Conservation (phyloP, 139 green algal genomes). For the Tetradesmus obliquus region DNA sequence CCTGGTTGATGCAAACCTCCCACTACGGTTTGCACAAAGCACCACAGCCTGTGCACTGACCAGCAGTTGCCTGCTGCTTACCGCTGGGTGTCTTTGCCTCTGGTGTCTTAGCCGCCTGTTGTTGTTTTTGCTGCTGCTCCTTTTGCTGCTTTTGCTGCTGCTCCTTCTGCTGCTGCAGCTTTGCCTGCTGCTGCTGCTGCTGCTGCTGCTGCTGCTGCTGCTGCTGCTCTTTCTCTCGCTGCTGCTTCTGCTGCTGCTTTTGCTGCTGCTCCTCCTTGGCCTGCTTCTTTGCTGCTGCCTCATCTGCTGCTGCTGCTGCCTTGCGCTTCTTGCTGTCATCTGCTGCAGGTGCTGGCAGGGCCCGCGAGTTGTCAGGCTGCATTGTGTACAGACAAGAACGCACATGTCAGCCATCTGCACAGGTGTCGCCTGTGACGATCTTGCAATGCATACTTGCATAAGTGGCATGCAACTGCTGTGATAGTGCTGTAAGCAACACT, state of each 20-base stretch:
- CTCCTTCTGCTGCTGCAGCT: background rate
- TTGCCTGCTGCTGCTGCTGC: constrained; percentile 4
- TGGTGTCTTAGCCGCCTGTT: background rate
- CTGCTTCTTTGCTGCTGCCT: constrained; percentile 43
- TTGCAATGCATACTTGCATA: no score
- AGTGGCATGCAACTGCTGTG: no score
- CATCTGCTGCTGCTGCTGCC: constrained; percentile 13
- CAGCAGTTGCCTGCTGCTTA: background rate
- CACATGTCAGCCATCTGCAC: no score
- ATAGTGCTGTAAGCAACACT: no score
- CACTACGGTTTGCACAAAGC: no score
- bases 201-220: constrained; percentile 24
- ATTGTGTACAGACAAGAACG: background rate
- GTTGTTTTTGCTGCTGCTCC: constrained; percentile 22
- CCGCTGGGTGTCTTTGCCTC: background rate
- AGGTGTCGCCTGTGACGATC: no score
- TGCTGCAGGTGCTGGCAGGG: constrained; percentile 5
- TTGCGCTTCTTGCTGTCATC: constrained; percentile 35
- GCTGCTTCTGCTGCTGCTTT: constrained; percentile 19
- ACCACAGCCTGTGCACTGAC: no score
- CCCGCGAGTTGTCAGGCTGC: background rate
- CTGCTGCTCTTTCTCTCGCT: background rate
- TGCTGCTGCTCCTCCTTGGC: constrained; percentile 7
- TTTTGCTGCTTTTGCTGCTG: constrained; percentile 29
- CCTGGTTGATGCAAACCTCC: no score